A percentile compares a stretch with the other conserved stretches of the same genome.
phyloP scores from a whole-genome alignment of 2,329 filamentous ascomycete genomes.

The Sporothrix mexicana region DNA sequence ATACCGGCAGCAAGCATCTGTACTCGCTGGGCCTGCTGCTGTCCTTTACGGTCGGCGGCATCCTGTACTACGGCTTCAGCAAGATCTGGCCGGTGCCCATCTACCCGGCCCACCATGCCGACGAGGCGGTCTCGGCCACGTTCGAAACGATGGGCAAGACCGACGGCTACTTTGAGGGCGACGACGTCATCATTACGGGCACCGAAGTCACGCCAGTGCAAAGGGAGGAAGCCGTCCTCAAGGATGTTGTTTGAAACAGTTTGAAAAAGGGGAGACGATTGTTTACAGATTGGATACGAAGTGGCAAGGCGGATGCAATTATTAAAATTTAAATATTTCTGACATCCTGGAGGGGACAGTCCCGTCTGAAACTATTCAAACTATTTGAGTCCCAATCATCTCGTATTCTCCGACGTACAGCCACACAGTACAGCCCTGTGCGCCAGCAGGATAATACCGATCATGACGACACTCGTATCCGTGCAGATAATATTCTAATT shows the following conservation, averaged over 20 bases:
- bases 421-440: too few relatives aligned
- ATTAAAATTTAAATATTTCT: too few relatives aligned
- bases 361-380: too few relatives aligned
- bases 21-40: conserved; percentile 46
- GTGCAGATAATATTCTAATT: too few relatives aligned
- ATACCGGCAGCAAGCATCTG: conserved; percentile 42
- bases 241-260: conserved; percentile 20
- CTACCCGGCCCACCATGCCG: conserved; percentile 22
- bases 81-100: conserved; percentile 43
- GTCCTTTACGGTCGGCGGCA: conserved; percentile 43
- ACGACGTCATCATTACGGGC: conserved; percentile 10
- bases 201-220: conserved; percentile 16
- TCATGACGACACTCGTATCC: neutral
- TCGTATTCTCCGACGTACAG: too few relatives aligned
- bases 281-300: too few relatives aligned
- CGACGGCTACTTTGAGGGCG: conserved; percentile 28
- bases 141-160: conserved; percentile 23
- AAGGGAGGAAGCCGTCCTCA: conserved; percentile 4
- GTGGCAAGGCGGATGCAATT: too few relatives aligned
- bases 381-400: too few relatives aligned
- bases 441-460: neutral
- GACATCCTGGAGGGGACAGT: too few relatives aligned
- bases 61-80: conserved; percentile 46
- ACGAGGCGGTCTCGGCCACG: conserved; percentile 5
- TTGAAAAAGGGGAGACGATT: too few relatives aligned